Evolutionary conservation across 2,329 filamentous ascomycete genomes (phyloP).

Genomic region (Epichloe uncinata): DNA sequence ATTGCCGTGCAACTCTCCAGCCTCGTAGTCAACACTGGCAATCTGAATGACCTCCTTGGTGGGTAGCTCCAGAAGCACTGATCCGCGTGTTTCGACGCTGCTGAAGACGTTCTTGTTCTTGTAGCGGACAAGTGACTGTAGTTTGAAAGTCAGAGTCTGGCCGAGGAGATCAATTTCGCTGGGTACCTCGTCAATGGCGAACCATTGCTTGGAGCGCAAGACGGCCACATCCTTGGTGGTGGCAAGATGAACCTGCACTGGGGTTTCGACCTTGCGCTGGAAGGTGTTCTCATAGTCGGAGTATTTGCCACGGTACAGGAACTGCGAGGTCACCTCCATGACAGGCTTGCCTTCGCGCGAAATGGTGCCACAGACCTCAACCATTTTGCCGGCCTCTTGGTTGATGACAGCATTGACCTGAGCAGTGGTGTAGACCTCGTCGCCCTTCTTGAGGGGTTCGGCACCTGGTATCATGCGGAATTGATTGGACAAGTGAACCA

Average conservation of each 20-base stretch:
- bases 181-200: conserved; percentile 58
- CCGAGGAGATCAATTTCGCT: conserved; percentile 76
- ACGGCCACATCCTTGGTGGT: conserved; percentile 89
- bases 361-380: conserved; percentile 97
- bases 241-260: conserved; percentile 80
- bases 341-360: conserved; percentile 69
- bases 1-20: conserved; percentile 84
- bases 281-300: conserved; percentile 96
- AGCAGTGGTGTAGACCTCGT: conserved; percentile 81
- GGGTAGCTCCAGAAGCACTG: conserved; percentile 85
- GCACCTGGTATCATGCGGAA: conserved; percentile 98
- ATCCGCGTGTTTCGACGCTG: conserved; percentile 79
- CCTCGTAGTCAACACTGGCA: conserved; percentile 91
- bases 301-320: conserved; percentile 88
- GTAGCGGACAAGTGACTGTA: conserved; percentile 82
- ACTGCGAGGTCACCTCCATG: conserved; percentile 98
- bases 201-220: conserved; percentile 95
- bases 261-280: conserved; percentile 91
- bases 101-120: conserved; percentile 91
- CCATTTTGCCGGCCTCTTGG: conserved; percentile 98
- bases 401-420: conserved; percentile 97
- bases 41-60: conserved; percentile 97
- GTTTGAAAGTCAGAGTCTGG: conserved; percentile 90
- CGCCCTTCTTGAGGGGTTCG: conserved; percentile 88
- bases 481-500: conserved; percentile 91